Percentiles rank a stretch among this genome's conserved stretches.
Evolutionary conservation across 192 early-diverging fungal species (phyloP).

Genomic region (Linderina pennispora): DNA sequence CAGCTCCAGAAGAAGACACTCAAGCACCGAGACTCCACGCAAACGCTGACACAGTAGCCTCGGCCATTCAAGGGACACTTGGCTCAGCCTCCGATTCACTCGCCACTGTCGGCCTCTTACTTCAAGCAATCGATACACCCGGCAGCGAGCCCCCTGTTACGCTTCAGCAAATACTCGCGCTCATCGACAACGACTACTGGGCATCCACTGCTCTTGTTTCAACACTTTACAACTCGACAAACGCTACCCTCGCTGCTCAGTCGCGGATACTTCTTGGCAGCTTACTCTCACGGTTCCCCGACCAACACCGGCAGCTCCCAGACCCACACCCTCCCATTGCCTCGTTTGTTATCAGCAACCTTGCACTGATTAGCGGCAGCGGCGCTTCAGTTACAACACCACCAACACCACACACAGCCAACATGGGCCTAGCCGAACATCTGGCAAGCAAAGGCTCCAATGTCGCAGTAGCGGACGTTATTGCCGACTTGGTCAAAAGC

Average conservation of each 20-base stretch:
- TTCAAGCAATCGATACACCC: conserved; percentile 5
- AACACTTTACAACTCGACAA: conserved; percentile 7
- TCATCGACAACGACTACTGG: conserved; percentile 28
- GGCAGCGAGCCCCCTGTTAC: neutral
- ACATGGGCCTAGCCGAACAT: conserved; percentile 45
- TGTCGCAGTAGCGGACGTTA: conserved; percentile 22
- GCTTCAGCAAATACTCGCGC: conserved; percentile 2
- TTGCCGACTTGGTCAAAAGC: conserved; percentile 16
- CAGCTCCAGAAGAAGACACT: conserved; percentile 16
- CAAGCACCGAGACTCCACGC: too few species aligned
- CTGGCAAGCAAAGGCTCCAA: conserved; percentile 22
- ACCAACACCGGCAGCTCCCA: conserved; percentile 15
- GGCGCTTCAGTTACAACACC: neutral
- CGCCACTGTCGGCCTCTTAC: conserved; percentile 9
- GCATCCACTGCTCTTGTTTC: conserved; percentile 22
- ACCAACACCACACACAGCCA: neutral
- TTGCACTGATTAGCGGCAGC: conserved; percentile 6
- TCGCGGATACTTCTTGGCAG: conserved; percentile 18
- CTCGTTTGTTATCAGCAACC: conserved; percentile 16
- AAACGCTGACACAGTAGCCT: conserved; percentile 14
- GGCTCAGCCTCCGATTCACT: conserved; percentile 9
- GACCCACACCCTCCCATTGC: conserved; percentile 7
- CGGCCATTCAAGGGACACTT: conserved; percentile 33
- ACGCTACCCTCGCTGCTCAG: conserved; percentile 10
- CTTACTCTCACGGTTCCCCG: conserved; percentile 19